Evolutionary conservation across 2,329 filamentous ascomycete genomes (phyloP).

Genomic region (Blumeriella jaapii): DNA sequence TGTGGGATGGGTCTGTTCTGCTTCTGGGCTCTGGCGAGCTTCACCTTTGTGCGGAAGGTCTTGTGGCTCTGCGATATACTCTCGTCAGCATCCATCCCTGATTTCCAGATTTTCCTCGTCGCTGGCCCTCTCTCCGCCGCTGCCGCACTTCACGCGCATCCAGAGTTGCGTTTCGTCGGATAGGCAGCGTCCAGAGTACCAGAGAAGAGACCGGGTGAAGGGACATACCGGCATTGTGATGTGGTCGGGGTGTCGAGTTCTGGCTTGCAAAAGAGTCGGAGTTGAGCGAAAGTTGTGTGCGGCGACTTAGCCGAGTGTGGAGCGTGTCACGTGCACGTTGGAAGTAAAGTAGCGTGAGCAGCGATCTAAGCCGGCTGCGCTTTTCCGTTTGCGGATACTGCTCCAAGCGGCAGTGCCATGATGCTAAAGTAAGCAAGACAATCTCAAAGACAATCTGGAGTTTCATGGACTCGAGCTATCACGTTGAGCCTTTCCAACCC

Average conservation of each 20-base stretch:
- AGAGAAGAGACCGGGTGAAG: slow-evolving; percentile 3
- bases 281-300: neutral
- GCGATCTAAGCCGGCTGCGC: too few relatives aligned
- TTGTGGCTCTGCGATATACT: slow-evolving; percentile 73
- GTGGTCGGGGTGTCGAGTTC: slow-evolving; percentile 27
- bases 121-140: neutral
- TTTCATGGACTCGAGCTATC: slow-evolving; percentile 3
- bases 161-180: slow-evolving; percentile 1
- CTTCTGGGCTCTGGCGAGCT: slow-evolving; percentile 99
- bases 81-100: slow-evolving; percentile 11
- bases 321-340: too few relatives aligned
- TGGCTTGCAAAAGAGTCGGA: slow-evolving; percentile 4
- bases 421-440: neutral
- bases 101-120: slow-evolving; percentile 5
- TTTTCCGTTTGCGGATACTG: slow-evolving; percentile 1
- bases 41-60: slow-evolving; percentile 99
- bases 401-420: slow-evolving; percentile 1
- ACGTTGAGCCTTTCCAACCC: neutral
- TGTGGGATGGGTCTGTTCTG: slow-evolving; percentile 99
- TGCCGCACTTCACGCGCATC: neutral
- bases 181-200: neutral
- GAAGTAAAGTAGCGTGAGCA: too few relatives aligned
- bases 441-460: slow-evolving; percentile 3
- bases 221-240: slow-evolving; percentile 45
- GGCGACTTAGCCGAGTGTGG: too few relatives aligned